These are phyloP conservation scores for Amaranthus cruentus DNA, from an alignment of 148 eudicot genomes.

Conservation along the genomic window DNA sequence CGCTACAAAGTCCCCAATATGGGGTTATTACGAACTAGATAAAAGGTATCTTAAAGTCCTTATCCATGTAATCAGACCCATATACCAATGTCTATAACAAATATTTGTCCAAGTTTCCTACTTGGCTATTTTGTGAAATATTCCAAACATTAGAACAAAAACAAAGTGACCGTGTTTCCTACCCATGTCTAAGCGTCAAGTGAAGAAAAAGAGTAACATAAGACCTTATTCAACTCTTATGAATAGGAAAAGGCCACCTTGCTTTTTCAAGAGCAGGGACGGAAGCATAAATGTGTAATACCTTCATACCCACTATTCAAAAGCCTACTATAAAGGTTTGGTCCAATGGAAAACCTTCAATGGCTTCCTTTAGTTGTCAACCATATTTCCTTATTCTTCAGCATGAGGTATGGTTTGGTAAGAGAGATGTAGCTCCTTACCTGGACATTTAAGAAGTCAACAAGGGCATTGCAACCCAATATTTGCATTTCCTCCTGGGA, in stretches of 20 bases:
- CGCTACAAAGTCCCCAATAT: not conserved
- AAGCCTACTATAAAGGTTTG: not conserved
- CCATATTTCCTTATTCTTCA: too few relatives aligned
- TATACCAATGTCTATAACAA: not conserved
- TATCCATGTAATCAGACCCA: too few relatives aligned
- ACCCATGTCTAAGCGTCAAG: too few relatives aligned
- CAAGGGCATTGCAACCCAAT: slow-evolving; percentile 66
- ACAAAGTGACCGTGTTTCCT: too few relatives aligned
- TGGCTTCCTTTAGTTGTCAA: too few relatives aligned
- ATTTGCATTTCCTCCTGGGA: slow-evolving; percentile 54
- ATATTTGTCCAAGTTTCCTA: not conserved
- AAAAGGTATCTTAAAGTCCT: too few relatives aligned
- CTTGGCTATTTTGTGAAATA: too few relatives aligned
- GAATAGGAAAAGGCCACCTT: not conserved
- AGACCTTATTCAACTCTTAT: not conserved
- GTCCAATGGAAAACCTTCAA: not conserved
- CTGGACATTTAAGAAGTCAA: slow-evolving; percentile 72
- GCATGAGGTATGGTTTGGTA: not conserved
- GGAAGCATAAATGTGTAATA: not conserved
- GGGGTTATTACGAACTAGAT: too few relatives aligned
- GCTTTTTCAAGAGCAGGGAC: not conserved
- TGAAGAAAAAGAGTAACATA: too few relatives aligned
- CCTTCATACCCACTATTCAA: not conserved
- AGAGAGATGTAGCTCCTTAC: slow-evolving; percentile 27
- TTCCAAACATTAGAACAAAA: too few relatives aligned